Evolutionary conservation across 805 yeast genomes (phyloP).

Genomic region (Candida bentonensis): DNA sequence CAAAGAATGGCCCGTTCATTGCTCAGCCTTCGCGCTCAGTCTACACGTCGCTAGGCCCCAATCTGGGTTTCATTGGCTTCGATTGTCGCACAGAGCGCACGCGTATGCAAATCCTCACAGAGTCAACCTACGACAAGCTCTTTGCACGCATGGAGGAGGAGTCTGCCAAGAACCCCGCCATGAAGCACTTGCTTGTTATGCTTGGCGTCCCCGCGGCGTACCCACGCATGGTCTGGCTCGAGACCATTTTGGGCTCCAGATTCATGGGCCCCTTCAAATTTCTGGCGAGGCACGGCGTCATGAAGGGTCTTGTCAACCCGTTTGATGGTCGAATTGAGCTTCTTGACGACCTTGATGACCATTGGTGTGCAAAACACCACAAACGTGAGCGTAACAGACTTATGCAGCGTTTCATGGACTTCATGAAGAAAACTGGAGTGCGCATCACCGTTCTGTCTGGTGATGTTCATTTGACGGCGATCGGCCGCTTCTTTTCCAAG

Average conservation of each 20-base stretch:
- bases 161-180: constrained; percentile 33
- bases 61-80: constrained; percentile 58
- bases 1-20: constrained; percentile 52
- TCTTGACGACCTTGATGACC: constrained; percentile 87
- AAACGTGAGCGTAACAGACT: constrained; percentile 71
- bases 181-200: constrained; percentile 68
- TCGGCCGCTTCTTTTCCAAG: constrained; percentile 59
- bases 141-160: constrained; percentile 51
- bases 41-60: constrained; percentile 60
- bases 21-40: constrained; percentile 51
- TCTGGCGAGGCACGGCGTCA: constrained; percentile 28
- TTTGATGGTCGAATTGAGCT: constrained; percentile 88
- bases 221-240: constrained; percentile 88
- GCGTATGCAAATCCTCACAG: constrained; percentile 38
- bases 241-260: constrained; percentile 43
- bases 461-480: constrained; percentile 81
- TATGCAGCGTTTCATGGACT: constrained; percentile 43
- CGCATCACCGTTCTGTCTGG: constrained; percentile 81
- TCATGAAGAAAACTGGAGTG: constrained; percentile 49
- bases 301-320: constrained; percentile 69
- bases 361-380: constrained; percentile 88
- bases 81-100: constrained; percentile 92
- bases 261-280: constrained; percentile 50
- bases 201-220: constrained; percentile 92
- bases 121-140: constrained; percentile 41